Evolutionary conservation across 169 alveolate species (phyloP).

Genomic region (Plasmodium reichenowi): DNA sequence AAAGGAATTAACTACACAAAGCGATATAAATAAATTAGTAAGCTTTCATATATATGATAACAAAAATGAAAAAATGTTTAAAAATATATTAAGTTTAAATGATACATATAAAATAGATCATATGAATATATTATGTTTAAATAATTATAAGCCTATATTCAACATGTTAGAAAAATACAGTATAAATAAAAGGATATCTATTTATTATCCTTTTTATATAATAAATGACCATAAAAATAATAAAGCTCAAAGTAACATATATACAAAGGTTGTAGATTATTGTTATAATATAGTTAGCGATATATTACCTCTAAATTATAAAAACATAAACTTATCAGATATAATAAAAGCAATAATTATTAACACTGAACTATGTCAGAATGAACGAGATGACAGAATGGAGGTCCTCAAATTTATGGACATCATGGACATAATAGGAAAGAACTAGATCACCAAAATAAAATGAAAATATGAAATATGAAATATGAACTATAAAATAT

Average conservation of each 20-base stretch:
- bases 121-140: conserved; percentile 57
- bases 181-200: conserved; percentile 31
- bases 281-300: conserved; percentile 41
- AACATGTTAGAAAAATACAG: conserved; percentile 1
- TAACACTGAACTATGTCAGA: conserved; percentile 62
- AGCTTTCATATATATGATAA: conserved; percentile 43
- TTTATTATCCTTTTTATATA: conserved; percentile 60
- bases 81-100: conserved; percentile 25
- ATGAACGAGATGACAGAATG: not conserved
- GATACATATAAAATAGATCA: conserved; percentile 35
- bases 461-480: no score
- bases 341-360: conserved; percentile 49
- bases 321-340: conserved; percentile 43
- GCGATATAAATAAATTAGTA: conserved; percentile 18
- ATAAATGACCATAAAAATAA: conserved; percentile 15
- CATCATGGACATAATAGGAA: conserved; percentile 71
- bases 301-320: conserved; percentile 54
- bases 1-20: not conserved
- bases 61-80: conserved; percentile 3
- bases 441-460: no score
- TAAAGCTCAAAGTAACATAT: not conserved
- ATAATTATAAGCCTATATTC: conserved; percentile 16
- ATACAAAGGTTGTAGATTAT: conserved; percentile 14
- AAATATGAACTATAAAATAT: no score
- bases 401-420: conserved; percentile 53